Conservation (phyloP, 192 early-diverging fungal species). For the Podila minutissima region DNA sequence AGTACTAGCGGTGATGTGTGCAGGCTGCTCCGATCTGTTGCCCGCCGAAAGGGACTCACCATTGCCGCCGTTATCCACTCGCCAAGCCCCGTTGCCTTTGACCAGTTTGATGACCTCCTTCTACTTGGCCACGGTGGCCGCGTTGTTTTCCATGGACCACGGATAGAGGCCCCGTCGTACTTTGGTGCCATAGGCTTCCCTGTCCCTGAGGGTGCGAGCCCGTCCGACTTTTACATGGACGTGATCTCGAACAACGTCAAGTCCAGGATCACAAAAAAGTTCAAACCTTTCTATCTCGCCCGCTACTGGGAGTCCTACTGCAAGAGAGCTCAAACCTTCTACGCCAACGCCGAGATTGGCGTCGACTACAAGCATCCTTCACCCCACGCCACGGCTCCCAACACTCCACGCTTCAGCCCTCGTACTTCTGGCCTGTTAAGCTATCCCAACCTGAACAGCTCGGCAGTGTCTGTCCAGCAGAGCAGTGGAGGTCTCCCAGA, state of each 20-base stretch:
- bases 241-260: conserved; percentile 66
- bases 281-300: conserved; percentile 55
- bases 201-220: conserved; percentile 46
- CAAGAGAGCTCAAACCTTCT: conserved; percentile 26
- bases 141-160: conserved; percentile 71
- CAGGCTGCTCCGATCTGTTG: conserved; percentile 65
- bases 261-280: conserved; percentile 41
- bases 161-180: conserved; percentile 56
- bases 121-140: conserved; percentile 77
- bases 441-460: conserved; percentile 21
- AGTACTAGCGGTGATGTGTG: conserved; percentile 74
- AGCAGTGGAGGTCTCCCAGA: conserved; percentile 8
- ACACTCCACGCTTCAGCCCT: conserved; percentile 13
- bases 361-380: conserved; percentile 43
- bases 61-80: conserved; percentile 82
- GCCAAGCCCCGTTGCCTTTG: conserved; percentile 69
- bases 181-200: conserved; percentile 63
- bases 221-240: conserved; percentile 75
- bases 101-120: conserved; percentile 76
- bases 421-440: conserved; percentile 3
- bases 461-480: conserved; percentile 25
- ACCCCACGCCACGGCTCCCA: conserved; percentile 34
- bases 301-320: conserved; percentile 60
- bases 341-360: conserved; percentile 12
- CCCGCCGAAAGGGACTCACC: conserved; percentile 64